Percentiles rank a stretch among this genome's conserved stretches.
These are phyloP conservation scores for Leucaena leucocephala DNA, from an alignment of 306 rosid species.

Conservation along the genomic window DNA sequence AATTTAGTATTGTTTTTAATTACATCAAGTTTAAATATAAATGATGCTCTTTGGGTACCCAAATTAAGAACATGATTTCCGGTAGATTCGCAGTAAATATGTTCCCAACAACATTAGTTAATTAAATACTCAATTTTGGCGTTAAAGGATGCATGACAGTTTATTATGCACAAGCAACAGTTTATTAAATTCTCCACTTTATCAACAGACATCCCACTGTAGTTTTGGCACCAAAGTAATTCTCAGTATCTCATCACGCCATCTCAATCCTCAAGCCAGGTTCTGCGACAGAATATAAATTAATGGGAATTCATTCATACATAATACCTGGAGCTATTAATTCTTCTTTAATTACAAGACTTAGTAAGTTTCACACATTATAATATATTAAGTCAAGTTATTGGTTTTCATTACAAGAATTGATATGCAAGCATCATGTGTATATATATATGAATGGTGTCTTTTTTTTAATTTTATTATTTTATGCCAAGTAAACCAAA, in stretches of 20 bases:
- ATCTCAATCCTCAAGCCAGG: too few relatives aligned
- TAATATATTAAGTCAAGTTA: background rate
- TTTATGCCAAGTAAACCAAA: background rate
- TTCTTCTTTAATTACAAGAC: too few relatives aligned
- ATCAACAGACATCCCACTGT: too few relatives aligned
- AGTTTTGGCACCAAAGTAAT: too few relatives aligned
- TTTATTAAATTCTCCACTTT: too few relatives aligned
- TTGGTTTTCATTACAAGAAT: background rate
- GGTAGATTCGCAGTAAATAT: background rate
- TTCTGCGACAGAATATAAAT: background rate
- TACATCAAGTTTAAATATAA: background rate
- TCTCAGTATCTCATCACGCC: too few relatives aligned
- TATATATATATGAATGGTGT: background rate
- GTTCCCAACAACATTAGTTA: background rate
- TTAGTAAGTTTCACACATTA: too few relatives aligned
- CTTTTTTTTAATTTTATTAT: too few relatives aligned
- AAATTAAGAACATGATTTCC: background rate
- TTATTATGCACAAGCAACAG: background rate
- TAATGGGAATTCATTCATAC: too few relatives aligned
- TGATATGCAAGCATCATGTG: background rate
- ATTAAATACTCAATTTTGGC: background rate
- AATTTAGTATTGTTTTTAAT: background rate
- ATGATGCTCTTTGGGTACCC: background rate
- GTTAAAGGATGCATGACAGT: background rate
- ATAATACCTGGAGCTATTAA: too few relatives aligned